These are phyloP conservation scores for Gynostemma pentaphyllum DNA, from an alignment of 306 rosid genomes.

Conservation along the genomic window DNA sequence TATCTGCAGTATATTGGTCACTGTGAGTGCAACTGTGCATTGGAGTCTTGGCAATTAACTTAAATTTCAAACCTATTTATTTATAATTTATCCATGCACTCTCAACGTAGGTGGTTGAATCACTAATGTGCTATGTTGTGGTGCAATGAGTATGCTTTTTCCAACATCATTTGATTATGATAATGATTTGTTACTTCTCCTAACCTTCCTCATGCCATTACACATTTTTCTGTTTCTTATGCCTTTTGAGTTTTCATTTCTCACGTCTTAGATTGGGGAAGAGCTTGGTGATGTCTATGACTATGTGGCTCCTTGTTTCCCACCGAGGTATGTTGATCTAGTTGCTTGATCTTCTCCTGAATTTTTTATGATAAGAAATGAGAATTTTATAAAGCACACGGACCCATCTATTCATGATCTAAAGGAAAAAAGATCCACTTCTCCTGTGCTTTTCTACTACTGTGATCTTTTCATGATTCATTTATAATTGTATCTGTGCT, in stretches of 20 bases:
- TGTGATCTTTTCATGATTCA: too few relatives aligned
- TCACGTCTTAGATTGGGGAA: slow-evolving; percentile 62
- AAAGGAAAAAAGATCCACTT: not conserved
- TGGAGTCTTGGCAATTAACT: not conserved
- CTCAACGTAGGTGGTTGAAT: not conserved
- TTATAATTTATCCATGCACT: not conserved
- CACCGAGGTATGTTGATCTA: slow-evolving; percentile 61
- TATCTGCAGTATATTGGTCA: not conserved
- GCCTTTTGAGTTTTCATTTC: slow-evolving; percentile 18
- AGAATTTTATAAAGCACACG: not conserved
- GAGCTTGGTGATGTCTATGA: slow-evolving; percentile 95
- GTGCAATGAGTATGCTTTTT: not conserved
- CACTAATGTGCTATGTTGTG: not conserved
- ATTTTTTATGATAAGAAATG: not conserved
- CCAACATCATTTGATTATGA: not conserved
- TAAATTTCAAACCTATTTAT: not conserved
- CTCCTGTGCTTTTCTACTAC: too few relatives aligned
- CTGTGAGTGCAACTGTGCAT: not conserved
- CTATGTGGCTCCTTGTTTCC: slow-evolving; percentile 89
- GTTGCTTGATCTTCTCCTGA: slow-evolving; percentile 1
- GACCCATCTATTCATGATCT: too few relatives aligned
- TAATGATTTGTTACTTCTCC: not conserved
- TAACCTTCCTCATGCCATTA: not conserved
- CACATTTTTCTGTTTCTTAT: slow-evolving; percentile 1
- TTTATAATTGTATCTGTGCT: not conserved